Base-by-base conservation (phyloP, 2,329 filamentous ascomycete genomes). In the Alternaria atra region DNA sequence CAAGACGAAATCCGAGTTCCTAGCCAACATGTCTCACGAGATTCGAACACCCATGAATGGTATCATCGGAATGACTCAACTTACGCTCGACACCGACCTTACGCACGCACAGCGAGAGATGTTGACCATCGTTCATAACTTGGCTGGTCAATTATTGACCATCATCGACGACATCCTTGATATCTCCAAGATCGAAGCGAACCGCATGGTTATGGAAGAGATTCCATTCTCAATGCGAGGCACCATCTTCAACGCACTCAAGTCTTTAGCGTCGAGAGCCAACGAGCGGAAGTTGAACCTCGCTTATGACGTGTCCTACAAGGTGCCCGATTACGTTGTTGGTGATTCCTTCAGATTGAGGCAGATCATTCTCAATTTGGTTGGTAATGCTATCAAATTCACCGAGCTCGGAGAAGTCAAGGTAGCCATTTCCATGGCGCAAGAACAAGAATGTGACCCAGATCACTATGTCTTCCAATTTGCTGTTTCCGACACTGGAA, bases 1-100 rank as follows among this genome's bases (percentile, higher is more conserved):
- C 84, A 94, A 96, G 81, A 98, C 94, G 42, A 99, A 99, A 77
- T 97, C 94, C 9, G 95, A 98, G 76, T 99, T 99, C 83, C 83
- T 99, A 61, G 95, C 95, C 61, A 99, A 99, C 79, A 98, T 98
- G 94, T 97, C 92, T 46, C 94, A 98, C 86, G 94, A 98, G 80
- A 98, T 98, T 71, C 88, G 94, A 77, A 99, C 95, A 35, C 95
- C 93, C 1, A 97, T 97, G 89, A 97, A 97, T 82, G 94, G 94
- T 71, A 97, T 97, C 76, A 97, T 97, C 70, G 94, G 94, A 74
- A 97, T 98, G 94, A 97, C 94, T 3, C 94, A 97, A 79, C 85
- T 99, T 57, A 97, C 95, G 1, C 85, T 99, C 55, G 95, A 99
- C 77, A 97, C 94, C 39, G 83, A 98, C 76, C 84, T 99, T 60